These are phyloP conservation scores for Gypsophila paniculata DNA, from an alignment of 179 eudicot species.

Conservation along the genomic window DNA sequence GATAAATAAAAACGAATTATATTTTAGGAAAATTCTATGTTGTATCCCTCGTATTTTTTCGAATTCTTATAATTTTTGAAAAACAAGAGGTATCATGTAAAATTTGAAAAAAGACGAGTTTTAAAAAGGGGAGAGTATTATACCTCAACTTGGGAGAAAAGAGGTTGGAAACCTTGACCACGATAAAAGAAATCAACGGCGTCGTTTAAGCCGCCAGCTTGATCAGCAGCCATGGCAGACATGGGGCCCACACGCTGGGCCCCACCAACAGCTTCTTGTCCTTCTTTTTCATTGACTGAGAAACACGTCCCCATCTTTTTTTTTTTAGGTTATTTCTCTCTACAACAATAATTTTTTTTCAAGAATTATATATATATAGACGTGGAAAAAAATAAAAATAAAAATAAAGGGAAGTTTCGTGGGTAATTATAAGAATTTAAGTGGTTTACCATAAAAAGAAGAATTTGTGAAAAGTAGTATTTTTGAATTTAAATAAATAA, in stretches of 20 bases:
- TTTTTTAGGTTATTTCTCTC: background rate
- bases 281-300: slow-evolving; percentile 22
- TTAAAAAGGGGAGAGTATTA: too few relatives aligned
- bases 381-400: too few relatives aligned
- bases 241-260: slow-evolving; percentile 7
- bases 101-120: background rate
- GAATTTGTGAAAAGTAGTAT: too few relatives aligned
- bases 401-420: background rate
- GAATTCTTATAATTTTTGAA: too few relatives aligned
- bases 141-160: slow-evolving; percentile 67
- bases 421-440: background rate
- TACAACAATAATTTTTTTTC: too few relatives aligned
- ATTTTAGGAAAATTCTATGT: too few relatives aligned
- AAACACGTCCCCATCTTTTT: slow-evolving; percentile 29
- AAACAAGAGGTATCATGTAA: too few relatives aligned
- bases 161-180: slow-evolving; percentile 40
- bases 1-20: too few relatives aligned
- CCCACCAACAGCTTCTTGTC: slow-evolving; percentile 31
- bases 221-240: slow-evolving; percentile 10
- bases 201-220: slow-evolving; percentile 20
- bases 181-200: slow-evolving; percentile 31
- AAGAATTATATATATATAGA: too few relatives aligned
- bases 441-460: background rate
- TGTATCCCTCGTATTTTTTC: too few relatives aligned
- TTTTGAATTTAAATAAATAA: too few relatives aligned